Evolutionary conservation across 1,284 basidiomycete species (phyloP).

Genomic region (Ganoderma lucidum): DNA sequence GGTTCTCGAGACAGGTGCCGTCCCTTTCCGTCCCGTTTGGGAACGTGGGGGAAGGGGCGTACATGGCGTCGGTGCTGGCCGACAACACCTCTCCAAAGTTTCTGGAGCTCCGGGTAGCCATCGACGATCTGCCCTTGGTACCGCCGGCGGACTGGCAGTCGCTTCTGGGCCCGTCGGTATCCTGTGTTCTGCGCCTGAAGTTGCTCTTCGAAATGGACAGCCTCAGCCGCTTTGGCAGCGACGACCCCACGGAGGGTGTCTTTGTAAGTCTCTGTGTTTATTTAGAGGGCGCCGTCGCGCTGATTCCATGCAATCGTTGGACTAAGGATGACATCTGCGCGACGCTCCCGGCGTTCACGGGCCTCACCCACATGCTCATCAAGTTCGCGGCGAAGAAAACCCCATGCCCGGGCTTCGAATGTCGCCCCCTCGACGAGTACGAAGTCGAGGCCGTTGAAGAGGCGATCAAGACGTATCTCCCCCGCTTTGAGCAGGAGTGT

Average conservation of each 20-base stretch:
- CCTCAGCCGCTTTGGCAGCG: no score
- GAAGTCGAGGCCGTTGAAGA: neutral
- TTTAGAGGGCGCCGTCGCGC: neutral
- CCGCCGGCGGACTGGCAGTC: neutral
- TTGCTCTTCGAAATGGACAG: neutral
- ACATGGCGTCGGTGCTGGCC: neutral
- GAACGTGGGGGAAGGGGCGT: neutral
- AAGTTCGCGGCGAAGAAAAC: neutral
- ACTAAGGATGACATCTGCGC: neutral
- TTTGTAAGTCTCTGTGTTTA: neutral
- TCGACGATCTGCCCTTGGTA: neutral
- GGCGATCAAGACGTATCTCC: neutral
- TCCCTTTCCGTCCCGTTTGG: neutral
- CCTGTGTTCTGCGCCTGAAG: neutral
- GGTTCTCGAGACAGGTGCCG: neutral
- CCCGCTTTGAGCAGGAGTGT: neutral
- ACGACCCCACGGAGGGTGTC: no score
- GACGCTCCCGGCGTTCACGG: neutral
- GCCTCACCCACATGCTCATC: neutral
- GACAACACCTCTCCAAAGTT: slow-evolving; percentile 1
- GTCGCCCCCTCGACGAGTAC: neutral
- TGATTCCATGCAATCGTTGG: neutral
- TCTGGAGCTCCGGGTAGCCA: neutral
- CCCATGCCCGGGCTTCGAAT: neutral
- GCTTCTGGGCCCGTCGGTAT: neutral